Conservation (phyloP, 2,329 filamentous ascomycete genomes). For the Aspergillus fijiensis region DNA sequence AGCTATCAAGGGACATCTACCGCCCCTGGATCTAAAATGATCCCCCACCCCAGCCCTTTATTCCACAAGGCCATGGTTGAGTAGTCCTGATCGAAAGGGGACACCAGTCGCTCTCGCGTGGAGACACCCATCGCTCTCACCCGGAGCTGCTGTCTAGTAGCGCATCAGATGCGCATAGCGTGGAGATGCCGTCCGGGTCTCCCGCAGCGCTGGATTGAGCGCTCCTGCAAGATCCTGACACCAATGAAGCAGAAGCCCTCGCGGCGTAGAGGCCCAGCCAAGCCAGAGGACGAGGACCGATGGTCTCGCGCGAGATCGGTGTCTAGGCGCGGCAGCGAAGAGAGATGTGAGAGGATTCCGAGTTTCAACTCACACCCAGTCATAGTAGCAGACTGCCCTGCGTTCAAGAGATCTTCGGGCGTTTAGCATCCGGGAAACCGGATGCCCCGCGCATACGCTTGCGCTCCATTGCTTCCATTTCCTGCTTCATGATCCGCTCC, state of each 20-base stretch:
- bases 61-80: no score
- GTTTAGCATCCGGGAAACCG: constrained; percentile 35
- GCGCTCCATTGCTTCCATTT: constrained; percentile 61
- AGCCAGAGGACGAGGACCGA: background rate
- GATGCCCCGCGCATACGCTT: constrained; percentile 53
- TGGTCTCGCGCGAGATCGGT: background rate
- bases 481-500: constrained; percentile 85
- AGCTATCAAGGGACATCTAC: no score
- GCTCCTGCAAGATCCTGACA: background rate
- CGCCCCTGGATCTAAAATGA: no score
- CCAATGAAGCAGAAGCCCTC: background rate
- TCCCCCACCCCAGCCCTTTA: no score
- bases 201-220: background rate
- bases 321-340: no score
- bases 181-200: background rate
- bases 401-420: constrained; percentile 33
- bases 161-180: background rate
- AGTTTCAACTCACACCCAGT: background rate
- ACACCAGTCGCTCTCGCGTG: no score
- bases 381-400: background rate
- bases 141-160: background rate
- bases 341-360: background rate
- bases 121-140: no score
- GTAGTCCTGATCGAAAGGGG: no score
- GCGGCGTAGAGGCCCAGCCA: background rate